Evolutionary conservation across 495 filamentous ascomycete species (phyloP), one percentile per base, ranked within the genome.

Genomic region (Annulohypoxylon bovei): DNA sequence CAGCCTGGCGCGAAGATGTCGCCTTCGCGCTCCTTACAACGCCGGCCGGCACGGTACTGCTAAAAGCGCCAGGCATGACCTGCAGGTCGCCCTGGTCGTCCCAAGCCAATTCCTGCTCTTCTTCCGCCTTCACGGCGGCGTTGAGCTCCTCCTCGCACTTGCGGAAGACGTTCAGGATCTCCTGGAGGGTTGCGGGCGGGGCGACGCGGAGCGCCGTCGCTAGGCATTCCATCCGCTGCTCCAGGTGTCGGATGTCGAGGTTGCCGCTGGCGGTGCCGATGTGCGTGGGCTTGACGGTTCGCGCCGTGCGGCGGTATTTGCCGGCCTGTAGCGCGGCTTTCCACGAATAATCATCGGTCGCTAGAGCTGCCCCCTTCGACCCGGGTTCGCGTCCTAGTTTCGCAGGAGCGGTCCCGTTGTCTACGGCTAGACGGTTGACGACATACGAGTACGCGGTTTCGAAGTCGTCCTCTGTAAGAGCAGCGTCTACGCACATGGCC

Each of bases 401-500:
- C 35, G 14, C 28, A 33, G 64, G 59, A n/a, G 61, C 55, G 76
- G 37, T 77, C 70, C 23, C 57, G 32, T n/a, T 49, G 23, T 67
- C 46, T 20, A 68, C 39, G 27, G 78, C 70, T 12, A 91, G 76
- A 8, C 87, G 84, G 70, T 87, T 97, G 64, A 96, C 87, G 33
- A 97, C 91, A 80, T 95, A 97, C 11, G 93, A 97, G 80, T 98
- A 98, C 22, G 96, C 96, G 0, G 96, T 98, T 68, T 97, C 95
- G 70, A 98, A 98, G 74, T 99, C 95, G 72, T 95, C 88, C 76
- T 94, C 92, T 4, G 84, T 81, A 1, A 98, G 86, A 28, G 95
- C 93, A 4, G 94, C 90, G 71, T 95, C 90, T 44, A 98, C 91
- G 71, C 95, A 94, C 88, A 97, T 93, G 55, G 90, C 90, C 30